A percentile compares a stretch with the other conserved stretches of the same genome.
These are phyloP conservation scores for Suillus decipiens DNA, from an alignment of 768 basidiomycete species.

Conservation along the genomic window DNA sequence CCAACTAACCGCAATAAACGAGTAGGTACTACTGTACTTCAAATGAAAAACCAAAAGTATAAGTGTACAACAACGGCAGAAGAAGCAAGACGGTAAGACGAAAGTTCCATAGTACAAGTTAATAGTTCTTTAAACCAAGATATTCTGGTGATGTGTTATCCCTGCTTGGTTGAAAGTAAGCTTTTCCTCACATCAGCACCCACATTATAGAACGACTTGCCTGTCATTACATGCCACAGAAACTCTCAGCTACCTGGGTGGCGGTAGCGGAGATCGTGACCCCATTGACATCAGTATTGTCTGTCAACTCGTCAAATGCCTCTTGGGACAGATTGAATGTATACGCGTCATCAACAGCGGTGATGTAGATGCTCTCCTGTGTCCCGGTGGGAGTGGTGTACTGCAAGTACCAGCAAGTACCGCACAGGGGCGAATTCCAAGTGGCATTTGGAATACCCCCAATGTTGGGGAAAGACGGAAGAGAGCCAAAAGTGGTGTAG, in stretches of 20 bases:
- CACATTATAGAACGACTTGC: neutral
- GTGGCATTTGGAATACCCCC: slow-evolving; percentile 25
- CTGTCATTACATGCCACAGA: slow-evolving; percentile 46
- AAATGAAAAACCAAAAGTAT: neutral
- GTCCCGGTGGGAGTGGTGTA: slow-evolving; percentile 38
- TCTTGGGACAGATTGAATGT: slow-evolving; percentile 40
- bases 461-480: slow-evolving; percentile 36
- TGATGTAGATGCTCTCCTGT: slow-evolving; percentile 43
- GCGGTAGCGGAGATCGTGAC: slow-evolving; percentile 49
- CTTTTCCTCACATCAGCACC: neutral
- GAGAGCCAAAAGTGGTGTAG: slow-evolving; percentile 34
- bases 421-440: slow-evolving; percentile 56
- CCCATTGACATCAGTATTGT: slow-evolving; percentile 42
- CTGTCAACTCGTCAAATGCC: slow-evolving; percentile 38
- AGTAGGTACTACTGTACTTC: neutral
- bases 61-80: neutral
- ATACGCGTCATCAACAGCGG: slow-evolving; percentile 52
- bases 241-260: slow-evolving; percentile 42
- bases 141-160: neutral
- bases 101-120: neutral
- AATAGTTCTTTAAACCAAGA: neutral
- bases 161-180: neutral
- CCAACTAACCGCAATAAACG: neutral
- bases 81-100: neutral
- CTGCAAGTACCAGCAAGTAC: slow-evolving; percentile 60